phyloP scores from a whole-genome alignment of 176 grass and related monocot species.

The Chloris gayana region DNA sequence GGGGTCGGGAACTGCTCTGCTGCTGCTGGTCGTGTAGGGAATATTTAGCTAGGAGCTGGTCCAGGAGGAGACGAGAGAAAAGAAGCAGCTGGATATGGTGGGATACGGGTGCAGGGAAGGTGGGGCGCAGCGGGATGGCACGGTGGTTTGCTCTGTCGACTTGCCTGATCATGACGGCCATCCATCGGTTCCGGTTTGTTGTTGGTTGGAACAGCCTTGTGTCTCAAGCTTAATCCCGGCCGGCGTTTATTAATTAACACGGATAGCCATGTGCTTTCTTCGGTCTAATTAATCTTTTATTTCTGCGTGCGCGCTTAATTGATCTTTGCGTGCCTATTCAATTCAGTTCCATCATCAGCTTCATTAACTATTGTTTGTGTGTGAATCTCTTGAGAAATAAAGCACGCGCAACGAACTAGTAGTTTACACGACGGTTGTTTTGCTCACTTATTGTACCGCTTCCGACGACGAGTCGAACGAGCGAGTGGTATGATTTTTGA shows the following conservation, averaged over 20 bases:
- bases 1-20: conserved; percentile 4
- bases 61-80: not conserved
- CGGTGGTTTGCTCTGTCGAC: conserved; percentile 46
- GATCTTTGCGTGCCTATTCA: not conserved
- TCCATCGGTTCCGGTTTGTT: not conserved
- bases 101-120: conserved; percentile 60
- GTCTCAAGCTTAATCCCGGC: conserved; percentile 31
- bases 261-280: not conserved
- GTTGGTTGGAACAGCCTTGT: conserved; percentile 28
- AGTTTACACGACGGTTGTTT: not conserved
- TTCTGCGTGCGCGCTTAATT: not conserved
- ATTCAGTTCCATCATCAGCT: not conserved
- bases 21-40: conserved; percentile 21
- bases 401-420: not conserved
- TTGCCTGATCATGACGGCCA: conserved; percentile 34
- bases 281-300: not conserved
- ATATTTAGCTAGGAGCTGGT: conserved; percentile 53
- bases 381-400: not conserved
- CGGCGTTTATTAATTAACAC: conserved; percentile 39
- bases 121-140: conserved; percentile 59
- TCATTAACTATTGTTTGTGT: not conserved
- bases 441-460: not conserved
- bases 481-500: not conserved
- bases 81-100: conserved; percentile 52
- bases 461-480: not conserved